phyloP scores from a whole-genome alignment of 768 basidiomycete species.

The Tephrocybe rancida region DNA sequence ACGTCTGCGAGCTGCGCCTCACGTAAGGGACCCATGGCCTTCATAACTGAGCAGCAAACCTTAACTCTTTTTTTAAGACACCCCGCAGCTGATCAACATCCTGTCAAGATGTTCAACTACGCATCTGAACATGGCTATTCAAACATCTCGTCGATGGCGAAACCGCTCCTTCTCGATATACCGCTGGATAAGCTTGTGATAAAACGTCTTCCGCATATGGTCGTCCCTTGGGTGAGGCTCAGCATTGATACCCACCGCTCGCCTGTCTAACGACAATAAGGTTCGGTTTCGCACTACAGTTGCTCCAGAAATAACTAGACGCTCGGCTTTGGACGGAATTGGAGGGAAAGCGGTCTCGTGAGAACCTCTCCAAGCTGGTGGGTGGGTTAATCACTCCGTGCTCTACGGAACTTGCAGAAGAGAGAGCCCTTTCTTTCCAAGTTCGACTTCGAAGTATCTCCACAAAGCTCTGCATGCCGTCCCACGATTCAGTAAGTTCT shows the following conservation, averaged over 20 bases:
- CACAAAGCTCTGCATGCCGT: not conserved
- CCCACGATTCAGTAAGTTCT: not conserved
- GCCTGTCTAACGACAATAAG: too few relatives aligned
- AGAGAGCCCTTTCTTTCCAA: too few relatives aligned
- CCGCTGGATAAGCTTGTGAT: constrained; percentile 1
- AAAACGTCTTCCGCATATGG: not conserved
- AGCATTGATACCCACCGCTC: too few relatives aligned
- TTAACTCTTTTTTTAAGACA: not conserved
- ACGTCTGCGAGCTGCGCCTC: constrained; percentile 26
- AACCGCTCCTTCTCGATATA: not conserved
- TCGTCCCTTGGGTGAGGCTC: constrained; percentile 4
- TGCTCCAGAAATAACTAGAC: not conserved
- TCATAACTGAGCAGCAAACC: not conserved
- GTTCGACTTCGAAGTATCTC: not conserved
- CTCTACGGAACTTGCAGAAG: too few relatives aligned
- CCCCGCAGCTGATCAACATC: constrained; percentile 6
- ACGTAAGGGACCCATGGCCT: too few relatives aligned
- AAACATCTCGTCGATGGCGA: not conserved
- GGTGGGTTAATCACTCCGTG: too few relatives aligned
- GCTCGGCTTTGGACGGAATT: too few relatives aligned
- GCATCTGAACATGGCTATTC: constrained; percentile 9
- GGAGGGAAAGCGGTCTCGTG: too few relatives aligned
- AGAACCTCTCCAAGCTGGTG: too few relatives aligned
- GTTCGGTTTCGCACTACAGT: not conserved
- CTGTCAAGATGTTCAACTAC: constrained; percentile 15